These are phyloP conservation scores for Pythium grandisporangium DNA, from an alignment of 352 stramenopile genomes.

Conservation along the genomic window DNA sequence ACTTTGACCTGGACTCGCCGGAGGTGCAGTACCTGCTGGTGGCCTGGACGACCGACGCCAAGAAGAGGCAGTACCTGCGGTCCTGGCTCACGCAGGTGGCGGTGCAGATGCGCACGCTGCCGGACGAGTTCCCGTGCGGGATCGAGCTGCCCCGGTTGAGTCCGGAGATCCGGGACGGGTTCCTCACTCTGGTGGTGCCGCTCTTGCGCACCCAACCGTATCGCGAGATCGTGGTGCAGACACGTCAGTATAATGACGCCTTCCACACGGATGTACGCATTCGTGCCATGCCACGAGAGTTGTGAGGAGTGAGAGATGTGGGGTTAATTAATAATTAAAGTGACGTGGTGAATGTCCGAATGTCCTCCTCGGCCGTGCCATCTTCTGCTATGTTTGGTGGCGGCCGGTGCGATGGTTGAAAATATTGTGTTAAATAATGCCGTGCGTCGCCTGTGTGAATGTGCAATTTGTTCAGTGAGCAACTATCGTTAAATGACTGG, in stretches of 20 bases:
- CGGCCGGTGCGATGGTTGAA: too few relatives aligned
- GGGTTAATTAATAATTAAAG: too few relatives aligned
- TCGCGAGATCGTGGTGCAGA: conserved; percentile 54
- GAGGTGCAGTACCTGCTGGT: conserved; percentile 65
- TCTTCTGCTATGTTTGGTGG: too few relatives aligned
- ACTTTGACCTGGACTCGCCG: conserved; percentile 63
- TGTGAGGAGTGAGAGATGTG: too few relatives aligned
- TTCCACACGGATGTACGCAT: conserved; percentile 63
- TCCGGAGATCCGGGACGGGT: conserved; percentile 67
- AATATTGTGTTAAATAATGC: too few relatives aligned
- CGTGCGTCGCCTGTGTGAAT: too few relatives aligned
- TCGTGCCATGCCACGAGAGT: conserved; percentile 32
- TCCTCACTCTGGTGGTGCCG: conserved; percentile 71
- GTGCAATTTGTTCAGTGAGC: too few relatives aligned
- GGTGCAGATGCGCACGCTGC: conserved; percentile 16
- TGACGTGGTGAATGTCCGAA: too few relatives aligned
- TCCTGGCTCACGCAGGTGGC: conserved; percentile 54
- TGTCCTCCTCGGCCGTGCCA: too few relatives aligned
- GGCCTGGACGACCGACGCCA: conserved; percentile 52
- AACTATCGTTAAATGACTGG: too few relatives aligned
- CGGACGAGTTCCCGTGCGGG: conserved; percentile 42
- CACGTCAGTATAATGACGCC: conserved; percentile 41
- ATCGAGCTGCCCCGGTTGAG: conserved; percentile 59
- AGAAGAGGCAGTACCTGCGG: conserved; percentile 61
- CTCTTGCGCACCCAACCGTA: conserved; percentile 61